Evolutionary conservation across 345 rosid species (phyloP), one percentile per base, ranked within the genome.

Genomic region (Psidium guajava): DNA sequence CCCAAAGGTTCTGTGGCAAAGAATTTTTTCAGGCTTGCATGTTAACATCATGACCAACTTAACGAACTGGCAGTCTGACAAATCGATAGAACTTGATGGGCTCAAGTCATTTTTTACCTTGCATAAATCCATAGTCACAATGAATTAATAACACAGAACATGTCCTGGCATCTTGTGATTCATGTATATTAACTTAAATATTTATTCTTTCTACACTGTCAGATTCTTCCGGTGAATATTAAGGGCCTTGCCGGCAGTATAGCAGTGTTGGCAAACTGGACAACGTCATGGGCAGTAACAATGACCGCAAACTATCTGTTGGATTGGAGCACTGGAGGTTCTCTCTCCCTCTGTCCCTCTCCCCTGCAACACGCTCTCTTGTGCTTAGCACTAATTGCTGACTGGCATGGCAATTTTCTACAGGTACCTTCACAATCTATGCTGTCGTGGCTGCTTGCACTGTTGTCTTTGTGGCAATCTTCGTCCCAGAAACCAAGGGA

Each of bases 401-500:
- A 49, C 47, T 69, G 53, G 83, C 44, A 58, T 52, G 24, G 49
- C 74, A 25, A 27, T 57, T 85, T 81, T 50, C 80, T 83, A 83
- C 93, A 92, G 95, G 92, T 81, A 93, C 95, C 25, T 95, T 95
- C 90, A 83, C 91, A 55, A 82, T 95, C 36, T 95, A 95, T 80
- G 82, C 88, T 58, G 82, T 86, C 2, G 89, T 92, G 61, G 51
- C 91, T 81, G 93, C 89, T 57, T 88, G 89, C 44, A 82, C 93
- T 9, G 57, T 92, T 54, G 90, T 82, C 47, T 95, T 95, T 86
- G 91, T 89, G 83, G 13, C 81, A 6, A 55, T 93, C 3, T 92
- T 90, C 90, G 96, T 95, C 54, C 96, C 98, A 5, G 96, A 95
- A 88, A 95, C 98, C 11, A 92, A 91, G 88, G 96, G 98, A 82